Percentiles rank a stretch among this genome's conserved stretches.
phyloP scores from a whole-genome alignment of 208 protist species.

The Wallacemonas rigidus region DNA sequence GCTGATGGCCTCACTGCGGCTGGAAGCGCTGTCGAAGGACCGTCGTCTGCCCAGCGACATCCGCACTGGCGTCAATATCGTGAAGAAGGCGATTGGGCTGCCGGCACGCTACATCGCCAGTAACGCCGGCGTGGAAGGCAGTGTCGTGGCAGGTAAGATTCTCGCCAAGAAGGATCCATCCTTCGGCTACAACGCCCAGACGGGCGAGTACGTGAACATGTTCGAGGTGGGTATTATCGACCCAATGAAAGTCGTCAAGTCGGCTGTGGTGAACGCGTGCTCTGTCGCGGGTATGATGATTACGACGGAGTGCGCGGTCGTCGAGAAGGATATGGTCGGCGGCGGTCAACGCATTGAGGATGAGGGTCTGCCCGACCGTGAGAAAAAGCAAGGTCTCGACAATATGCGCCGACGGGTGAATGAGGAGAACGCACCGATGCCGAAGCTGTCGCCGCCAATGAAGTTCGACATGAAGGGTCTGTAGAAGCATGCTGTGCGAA shows the following conservation, averaged over 20 bases:
- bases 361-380: conserved; percentile 78
- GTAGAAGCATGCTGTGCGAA: conserved; percentile 18
- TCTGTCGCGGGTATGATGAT: conserved; percentile 99
- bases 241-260: conserved; percentile 99
- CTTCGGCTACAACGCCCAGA: conserved; percentile 97
- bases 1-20: conserved; percentile 86
- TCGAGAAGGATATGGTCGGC: conserved; percentile 77
- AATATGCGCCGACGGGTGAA: conserved; percentile 75
- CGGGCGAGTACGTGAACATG: conserved; percentile 97
- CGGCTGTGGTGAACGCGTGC: conserved; percentile 97
- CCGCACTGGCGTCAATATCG: conserved; percentile 84
- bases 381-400: conserved; percentile 74
- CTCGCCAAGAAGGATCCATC: conserved; percentile 76
- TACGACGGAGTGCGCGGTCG: conserved; percentile 98
- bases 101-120: conserved; percentile 94
- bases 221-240: conserved; percentile 99
- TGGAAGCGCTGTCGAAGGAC: conserved; percentile 88
- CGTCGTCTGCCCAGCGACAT: conserved; percentile 62
- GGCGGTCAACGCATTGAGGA: conserved; percentile 68
- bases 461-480: conserved; percentile 89
- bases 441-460: conserved; percentile 83
- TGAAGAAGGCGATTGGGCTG: conserved; percentile 74
- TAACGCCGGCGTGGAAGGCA: conserved; percentile 98
- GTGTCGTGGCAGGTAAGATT: conserved; percentile 97
- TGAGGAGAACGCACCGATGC: conserved; percentile 79